Base-by-base conservation (phyloP, 225 moss, liverwort and hornwort genomes). In the Straminergon stramineum region DNA sequence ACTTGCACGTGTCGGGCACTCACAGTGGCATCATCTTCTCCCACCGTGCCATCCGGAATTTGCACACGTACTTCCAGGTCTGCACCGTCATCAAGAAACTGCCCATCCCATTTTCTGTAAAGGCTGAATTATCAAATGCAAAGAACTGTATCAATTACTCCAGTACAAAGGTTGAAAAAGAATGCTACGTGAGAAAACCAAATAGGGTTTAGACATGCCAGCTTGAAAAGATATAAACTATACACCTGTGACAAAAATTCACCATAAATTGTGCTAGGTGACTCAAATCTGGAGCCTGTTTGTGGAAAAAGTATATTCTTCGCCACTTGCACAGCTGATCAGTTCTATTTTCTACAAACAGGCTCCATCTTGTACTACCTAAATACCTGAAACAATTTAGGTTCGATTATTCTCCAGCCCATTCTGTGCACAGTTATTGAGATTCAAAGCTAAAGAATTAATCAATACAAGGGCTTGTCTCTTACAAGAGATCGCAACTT, bases 71-170 rank as follows among this genome's bases (percentile, higher is more conserved):
- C 91, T 94, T 99, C 99, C 90, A 97, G 83, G 66, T 96, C 97
- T 94, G 93, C 94, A 95, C 95, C 96, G 85, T 97, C 97, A 95
- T 99, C 99, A 91, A 92, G 94, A 93, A 99, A 99, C 99, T 99
- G 95, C 91, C 90, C 92, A 91, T 84, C 87, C 94, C 92, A 94
- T 75, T 86, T 90, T 94, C 92, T 90, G 84, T 91, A 85, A 94
- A 90, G 69, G 82, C 84, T 90, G 55, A 74, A 92, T 73, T 82
- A 66, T 70, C 69, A 71, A 80, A 88, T 88, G 75, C 88, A 75
- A 90, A 87, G 84, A 82, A 74, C 70, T 81, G 68, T 58, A 84
- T 80, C 89, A 92, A 88, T 82, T 60, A 34, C 79, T 26, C 39
- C 18, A 58, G 17, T 79, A n/a, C 65, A 61, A 73, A 80, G 45